Conservation (phyloP, 2,329 filamentous ascomycete species). For the Podosphaera leucotricha region DNA sequence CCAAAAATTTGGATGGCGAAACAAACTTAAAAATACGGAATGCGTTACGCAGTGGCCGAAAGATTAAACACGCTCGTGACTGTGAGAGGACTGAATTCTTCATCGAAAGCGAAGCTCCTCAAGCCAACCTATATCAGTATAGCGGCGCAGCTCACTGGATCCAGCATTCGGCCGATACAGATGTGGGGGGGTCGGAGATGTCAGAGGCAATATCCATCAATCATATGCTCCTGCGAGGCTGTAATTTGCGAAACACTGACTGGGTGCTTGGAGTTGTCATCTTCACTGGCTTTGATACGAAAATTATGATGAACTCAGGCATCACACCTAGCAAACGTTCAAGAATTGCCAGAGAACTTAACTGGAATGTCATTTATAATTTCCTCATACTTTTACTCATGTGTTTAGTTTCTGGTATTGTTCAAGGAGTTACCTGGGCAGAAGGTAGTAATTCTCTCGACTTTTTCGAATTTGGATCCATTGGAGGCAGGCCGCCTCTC, state of each 20-base stretch:
- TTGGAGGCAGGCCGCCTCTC: constrained; percentile 48
- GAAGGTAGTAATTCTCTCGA: constrained; percentile 48
- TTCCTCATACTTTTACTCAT: constrained; percentile 74
- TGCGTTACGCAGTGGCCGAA: constrained; percentile 62
- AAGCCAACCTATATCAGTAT: constrained; percentile 89
- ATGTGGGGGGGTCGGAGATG: constrained; percentile 49
- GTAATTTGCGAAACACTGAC: constrained; percentile 82
- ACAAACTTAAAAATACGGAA: constrained; percentile 92
- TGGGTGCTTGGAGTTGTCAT: constrained; percentile 84
- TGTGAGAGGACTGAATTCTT: constrained; percentile 74
- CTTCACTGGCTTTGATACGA: constrained; percentile 89
- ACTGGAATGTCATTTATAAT: constrained; percentile 95
- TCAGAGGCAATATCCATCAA: constrained; percentile 85
- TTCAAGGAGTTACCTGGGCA: constrained; percentile 65
- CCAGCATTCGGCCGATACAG: constrained; percentile 43
- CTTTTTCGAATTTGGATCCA: constrained; percentile 70
- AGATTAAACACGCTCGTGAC: constrained; percentile 69
- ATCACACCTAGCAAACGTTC: constrained; percentile 86
- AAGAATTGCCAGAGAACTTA: constrained; percentile 75
- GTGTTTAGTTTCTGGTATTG: constrained; percentile 66
- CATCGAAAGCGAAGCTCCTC: constrained; percentile 75
- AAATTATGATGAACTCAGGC: constrained; percentile 98
- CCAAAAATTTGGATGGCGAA: constrained; percentile 93
- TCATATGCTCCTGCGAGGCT: constrained; percentile 81
- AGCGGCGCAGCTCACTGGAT: constrained; percentile 74